These are phyloP conservation scores for Ceratorhiza oryzae-sativae DNA, from an alignment of 1,284 basidiomycete genomes.

Conservation along the genomic window DNA sequence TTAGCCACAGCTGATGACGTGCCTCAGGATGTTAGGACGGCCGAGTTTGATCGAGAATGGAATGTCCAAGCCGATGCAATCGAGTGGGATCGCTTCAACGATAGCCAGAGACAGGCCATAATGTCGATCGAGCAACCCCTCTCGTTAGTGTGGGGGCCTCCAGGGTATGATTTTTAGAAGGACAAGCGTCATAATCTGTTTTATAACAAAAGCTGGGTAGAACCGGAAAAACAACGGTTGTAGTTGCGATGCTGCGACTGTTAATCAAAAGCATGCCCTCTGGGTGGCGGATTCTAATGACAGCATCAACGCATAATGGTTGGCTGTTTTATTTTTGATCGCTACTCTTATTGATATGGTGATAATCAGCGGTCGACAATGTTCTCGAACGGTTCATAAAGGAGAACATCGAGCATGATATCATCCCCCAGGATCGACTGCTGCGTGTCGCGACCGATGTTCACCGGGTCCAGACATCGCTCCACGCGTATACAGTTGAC, in stretches of 20 bases:
- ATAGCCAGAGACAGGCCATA: slow-evolving; percentile 62
- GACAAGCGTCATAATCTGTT: not conserved
- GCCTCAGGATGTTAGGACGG: too few species aligned
- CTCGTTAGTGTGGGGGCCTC: slow-evolving; percentile 70
- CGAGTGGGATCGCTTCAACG: slow-evolving; percentile 53
- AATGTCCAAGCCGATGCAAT: slow-evolving; percentile 5
- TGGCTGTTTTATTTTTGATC: not conserved
- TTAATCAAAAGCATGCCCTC: slow-evolving; percentile 53
- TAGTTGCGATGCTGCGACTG: slow-evolving; percentile 62
- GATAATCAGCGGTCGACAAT: slow-evolving; percentile 65
- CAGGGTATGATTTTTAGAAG: slow-evolving; percentile 55
- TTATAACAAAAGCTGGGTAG: slow-evolving; percentile 51
- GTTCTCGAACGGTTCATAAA: slow-evolving; percentile 66
- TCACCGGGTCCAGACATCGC: slow-evolving; percentile 62
- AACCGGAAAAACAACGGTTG: slow-evolving; percentile 72
- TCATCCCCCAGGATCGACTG: slow-evolving; percentile 62
- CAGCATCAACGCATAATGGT: slow-evolving; percentile 73
- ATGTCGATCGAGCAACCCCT: slow-evolving; percentile 52
- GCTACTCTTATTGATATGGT: not conserved
- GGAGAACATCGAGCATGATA: slow-evolving; percentile 45
- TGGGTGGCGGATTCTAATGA: slow-evolving; percentile 64
- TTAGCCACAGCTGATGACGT: too few species aligned
- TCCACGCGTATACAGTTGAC: slow-evolving; percentile 67
- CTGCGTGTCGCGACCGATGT: slow-evolving; percentile 70
- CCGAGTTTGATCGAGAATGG: too few species aligned